Percentiles rank a stretch among this genome's conserved stretches.
Conservation (phyloP, 2,329 filamentous ascomycete species). For the Xylaria sp. region DNA sequence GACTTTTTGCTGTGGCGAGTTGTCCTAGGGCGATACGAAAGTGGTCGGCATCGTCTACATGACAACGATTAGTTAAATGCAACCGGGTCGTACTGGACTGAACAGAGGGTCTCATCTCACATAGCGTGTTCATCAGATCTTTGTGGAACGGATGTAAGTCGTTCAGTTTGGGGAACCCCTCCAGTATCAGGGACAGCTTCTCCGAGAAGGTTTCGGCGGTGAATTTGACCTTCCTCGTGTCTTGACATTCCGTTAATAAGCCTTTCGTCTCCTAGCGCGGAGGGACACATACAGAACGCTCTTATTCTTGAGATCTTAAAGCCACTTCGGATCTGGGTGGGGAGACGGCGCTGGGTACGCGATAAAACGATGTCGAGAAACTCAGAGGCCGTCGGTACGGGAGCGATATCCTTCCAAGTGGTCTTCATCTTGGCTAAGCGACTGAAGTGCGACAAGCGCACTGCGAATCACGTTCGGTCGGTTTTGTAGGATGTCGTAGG, state of each 20-base stretch:
- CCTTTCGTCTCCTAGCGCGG: no score
- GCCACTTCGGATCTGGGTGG: slow-evolving; percentile 91
- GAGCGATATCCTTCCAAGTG: slow-evolving; percentile 81
- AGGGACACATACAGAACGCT: neutral
- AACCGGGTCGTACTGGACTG: neutral
- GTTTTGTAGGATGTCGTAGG: neutral
- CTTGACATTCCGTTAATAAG: slow-evolving; percentile 71
- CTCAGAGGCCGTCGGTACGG: slow-evolving; percentile 91
- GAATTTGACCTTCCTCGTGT: slow-evolving; percentile 98
- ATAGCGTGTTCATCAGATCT: slow-evolving; percentile 71
- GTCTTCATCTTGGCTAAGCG: slow-evolving; percentile 63
- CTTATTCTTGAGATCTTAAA: slow-evolving; percentile 95
- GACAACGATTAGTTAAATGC: slow-evolving; percentile 55
- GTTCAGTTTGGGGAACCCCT: slow-evolving; percentile 90
- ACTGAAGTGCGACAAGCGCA: slow-evolving; percentile 41
- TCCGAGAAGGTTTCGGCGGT: slow-evolving; percentile 97
- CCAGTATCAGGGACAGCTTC: slow-evolving; percentile 69
- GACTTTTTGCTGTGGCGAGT: slow-evolving; percentile 92
- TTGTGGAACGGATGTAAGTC: slow-evolving; percentile 95
- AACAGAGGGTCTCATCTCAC: neutral
- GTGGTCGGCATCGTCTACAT: slow-evolving; percentile 97
- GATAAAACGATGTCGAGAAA: slow-evolving; percentile 96
- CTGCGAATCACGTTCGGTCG: slow-evolving; percentile 4
- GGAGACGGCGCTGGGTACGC: slow-evolving; percentile 89
- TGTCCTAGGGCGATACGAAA: slow-evolving; percentile 97